These are phyloP conservation scores for Ganoderma leucocontextum DNA, from an alignment of 1,284 basidiomycete genomes.

Conservation along the genomic window DNA sequence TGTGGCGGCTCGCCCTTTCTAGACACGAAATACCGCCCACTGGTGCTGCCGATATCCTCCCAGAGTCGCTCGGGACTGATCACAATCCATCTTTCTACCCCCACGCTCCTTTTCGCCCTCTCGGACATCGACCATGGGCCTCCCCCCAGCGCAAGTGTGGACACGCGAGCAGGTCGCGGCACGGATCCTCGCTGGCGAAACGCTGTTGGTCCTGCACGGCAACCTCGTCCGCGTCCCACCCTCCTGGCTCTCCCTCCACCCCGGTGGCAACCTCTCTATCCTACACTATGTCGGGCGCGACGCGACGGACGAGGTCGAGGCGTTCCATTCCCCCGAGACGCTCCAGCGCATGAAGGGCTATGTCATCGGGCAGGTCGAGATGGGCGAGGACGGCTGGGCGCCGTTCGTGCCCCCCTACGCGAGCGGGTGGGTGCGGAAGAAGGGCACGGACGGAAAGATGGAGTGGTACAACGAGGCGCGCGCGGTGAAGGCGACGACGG, in stretches of 20 bases:
- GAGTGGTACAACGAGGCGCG: slow-evolving; percentile 72
- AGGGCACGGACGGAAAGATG: slow-evolving; percentile 50
- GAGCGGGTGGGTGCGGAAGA: slow-evolving; percentile 78
- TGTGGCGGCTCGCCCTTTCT: slow-evolving; percentile 19
- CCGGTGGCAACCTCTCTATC: slow-evolving; percentile 90
- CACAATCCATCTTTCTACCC: slow-evolving; percentile 1
- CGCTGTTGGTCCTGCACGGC: slow-evolving; percentile 82
- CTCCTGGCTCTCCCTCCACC: slow-evolving; percentile 87
- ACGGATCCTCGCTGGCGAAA: slow-evolving; percentile 80
- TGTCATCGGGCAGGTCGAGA: slow-evolving; percentile 78
- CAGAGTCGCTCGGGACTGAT: background rate
- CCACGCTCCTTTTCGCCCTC: slow-evolving; percentile 2
- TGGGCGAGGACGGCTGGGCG: slow-evolving; percentile 68
- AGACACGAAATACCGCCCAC: slow-evolving; percentile 10
- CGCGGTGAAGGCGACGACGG: slow-evolving; percentile 49
- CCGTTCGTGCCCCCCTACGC: slow-evolving; percentile 92
- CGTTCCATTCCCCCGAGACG: slow-evolving; percentile 85
- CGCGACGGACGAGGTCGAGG: slow-evolving; percentile 93
- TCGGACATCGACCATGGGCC: slow-evolving; percentile 37
- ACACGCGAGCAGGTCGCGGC: slow-evolving; percentile 67
- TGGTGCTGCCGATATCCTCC: background rate
- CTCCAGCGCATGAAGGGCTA: slow-evolving; percentile 71
- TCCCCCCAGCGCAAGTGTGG: slow-evolving; percentile 46
- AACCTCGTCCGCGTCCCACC: slow-evolving; percentile 85
- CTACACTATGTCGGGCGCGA: slow-evolving; percentile 97